A percentile compares a stretch with the other conserved stretches of the same genome.
phyloP scores from a whole-genome alignment of 495 filamentous ascomycete species.

The Margaritispora aquatica region DNA sequence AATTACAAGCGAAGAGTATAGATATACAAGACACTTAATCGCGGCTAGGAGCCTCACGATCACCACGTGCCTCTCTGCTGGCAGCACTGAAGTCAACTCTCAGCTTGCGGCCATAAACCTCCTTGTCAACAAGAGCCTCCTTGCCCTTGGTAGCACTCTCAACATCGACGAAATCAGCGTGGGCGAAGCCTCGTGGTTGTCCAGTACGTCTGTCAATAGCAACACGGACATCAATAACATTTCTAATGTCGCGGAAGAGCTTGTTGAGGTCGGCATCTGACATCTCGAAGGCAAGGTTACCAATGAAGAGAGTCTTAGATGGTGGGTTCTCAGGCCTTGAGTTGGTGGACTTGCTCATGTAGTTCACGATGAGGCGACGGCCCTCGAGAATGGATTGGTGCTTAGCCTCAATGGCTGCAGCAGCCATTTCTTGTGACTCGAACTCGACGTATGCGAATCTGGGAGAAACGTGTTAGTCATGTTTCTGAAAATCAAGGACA shows the following conservation, averaged over 20 bases:
- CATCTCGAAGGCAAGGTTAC: constrained; percentile 86
- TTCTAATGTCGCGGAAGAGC: constrained; percentile 65
- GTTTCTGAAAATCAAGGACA: too few relatives aligned
- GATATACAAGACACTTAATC: not conserved
- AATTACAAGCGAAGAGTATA: not conserved
- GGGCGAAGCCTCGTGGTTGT: constrained; percentile 81
- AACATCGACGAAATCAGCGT: constrained; percentile 75
- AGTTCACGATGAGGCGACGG: constrained; percentile 62
- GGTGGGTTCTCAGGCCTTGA: constrained; percentile 33
- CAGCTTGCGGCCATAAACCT: constrained; percentile 60
- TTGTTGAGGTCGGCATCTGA: constrained; percentile 81
- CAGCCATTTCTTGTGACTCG: constrained; percentile 45
- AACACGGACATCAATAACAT: constrained; percentile 76
- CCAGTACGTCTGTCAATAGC: constrained; percentile 87
- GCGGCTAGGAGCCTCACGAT: not conserved
- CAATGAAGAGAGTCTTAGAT: constrained; percentile 71
- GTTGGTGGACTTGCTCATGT: constrained; percentile 17
- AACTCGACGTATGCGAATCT: constrained; percentile 65
- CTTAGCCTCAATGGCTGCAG: constrained; percentile 54
- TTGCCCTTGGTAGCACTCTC: constrained; percentile 52
- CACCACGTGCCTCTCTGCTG: not conserved
- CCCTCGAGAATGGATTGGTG: constrained; percentile 73
- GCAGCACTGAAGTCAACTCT: constrained; percentile 54
- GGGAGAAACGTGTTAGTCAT: not conserved
- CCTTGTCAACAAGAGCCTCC: constrained; percentile 48